Evolutionary conservation across 768 basidiomycete genomes (phyloP).

Genomic region (Termitomyces sp.): DNA sequence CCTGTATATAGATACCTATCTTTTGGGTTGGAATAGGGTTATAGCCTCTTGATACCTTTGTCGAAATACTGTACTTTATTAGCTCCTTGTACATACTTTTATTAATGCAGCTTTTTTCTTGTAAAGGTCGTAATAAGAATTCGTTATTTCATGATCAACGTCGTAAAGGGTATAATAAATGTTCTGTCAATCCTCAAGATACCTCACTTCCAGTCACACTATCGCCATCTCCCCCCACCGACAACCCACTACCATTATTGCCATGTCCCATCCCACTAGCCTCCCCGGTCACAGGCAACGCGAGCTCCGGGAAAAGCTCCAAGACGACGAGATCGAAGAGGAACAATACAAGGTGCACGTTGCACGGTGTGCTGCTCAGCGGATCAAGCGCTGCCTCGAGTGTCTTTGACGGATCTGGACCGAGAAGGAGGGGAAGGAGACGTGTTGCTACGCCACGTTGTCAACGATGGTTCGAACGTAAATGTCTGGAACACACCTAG

Average conservation of each 20-base stretch:
- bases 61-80: background rate
- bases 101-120: background rate
- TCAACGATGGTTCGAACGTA: slow-evolving; percentile 3
- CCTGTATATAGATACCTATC: background rate
- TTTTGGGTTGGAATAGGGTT: background rate
- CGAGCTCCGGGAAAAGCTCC: slow-evolving; percentile 77
- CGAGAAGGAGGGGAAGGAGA: slow-evolving; percentile 52
- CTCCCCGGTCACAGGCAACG: slow-evolving; percentile 9
- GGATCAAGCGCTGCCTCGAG: slow-evolving; percentile 58
- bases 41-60: background rate
- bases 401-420: slow-evolving; percentile 47
- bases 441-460: slow-evolving; percentile 29
- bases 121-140: background rate
- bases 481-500: slow-evolving; percentile 28
- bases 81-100: background rate
- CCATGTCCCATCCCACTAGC: background rate
- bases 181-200: background rate
- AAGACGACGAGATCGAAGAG: slow-evolving; percentile 73
- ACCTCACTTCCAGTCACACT: background rate
- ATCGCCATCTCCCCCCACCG: background rate
- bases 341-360: slow-evolving; percentile 73
- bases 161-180: background rate
- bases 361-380: slow-evolving; percentile 64
- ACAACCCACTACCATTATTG: background rate
- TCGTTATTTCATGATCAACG: background rate